Percentiles rank a stretch among this genome's conserved stretches.
These are phyloP conservation scores for Melastoma malabathricum DNA, from an alignment of 345 rosid genomes.

Conservation along the genomic window DNA sequence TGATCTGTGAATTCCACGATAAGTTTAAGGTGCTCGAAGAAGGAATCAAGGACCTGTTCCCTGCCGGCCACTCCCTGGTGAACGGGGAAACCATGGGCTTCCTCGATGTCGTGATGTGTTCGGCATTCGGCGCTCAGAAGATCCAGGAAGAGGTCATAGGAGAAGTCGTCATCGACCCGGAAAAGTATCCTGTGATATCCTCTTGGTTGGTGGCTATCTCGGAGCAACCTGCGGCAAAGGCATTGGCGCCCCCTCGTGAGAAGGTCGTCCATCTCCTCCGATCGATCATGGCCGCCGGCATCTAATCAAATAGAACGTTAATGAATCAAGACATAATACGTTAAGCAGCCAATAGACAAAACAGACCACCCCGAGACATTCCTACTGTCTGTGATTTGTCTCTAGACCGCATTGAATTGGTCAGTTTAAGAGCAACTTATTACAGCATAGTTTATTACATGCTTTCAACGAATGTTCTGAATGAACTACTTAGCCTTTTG, in stretches of 20 bases:
- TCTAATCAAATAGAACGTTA: background rate
- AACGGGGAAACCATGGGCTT: constrained; percentile 15
- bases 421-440: too few species aligned
- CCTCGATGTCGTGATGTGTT: constrained; percentile 17
- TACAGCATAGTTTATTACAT: too few species aligned
- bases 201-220: constrained; percentile 23
- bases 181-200: constrained; percentile 17
- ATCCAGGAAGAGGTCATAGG: constrained; percentile 24
- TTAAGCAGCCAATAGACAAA: too few species aligned
- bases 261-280: constrained; percentile 14
- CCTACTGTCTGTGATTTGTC: too few species aligned
- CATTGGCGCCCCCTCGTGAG: constrained; percentile 17
- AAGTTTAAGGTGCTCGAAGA: constrained; percentile 25
- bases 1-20: constrained; percentile 21
- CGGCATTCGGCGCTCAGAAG: constrained; percentile 19
- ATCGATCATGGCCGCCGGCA: constrained; percentile 8
- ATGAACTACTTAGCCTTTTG: too few species aligned
- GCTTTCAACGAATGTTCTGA: too few species aligned
- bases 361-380: too few species aligned
- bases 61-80: constrained; percentile 10
- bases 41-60: constrained; percentile 22
- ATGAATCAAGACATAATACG: too few species aligned
- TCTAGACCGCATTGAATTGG: too few species aligned
- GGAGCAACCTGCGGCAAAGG: constrained; percentile 16
- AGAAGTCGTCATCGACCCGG: constrained; percentile 17